phyloP scores from a whole-genome alignment of 495 filamentous ascomycete species.

The Penicillium steckii region DNA sequence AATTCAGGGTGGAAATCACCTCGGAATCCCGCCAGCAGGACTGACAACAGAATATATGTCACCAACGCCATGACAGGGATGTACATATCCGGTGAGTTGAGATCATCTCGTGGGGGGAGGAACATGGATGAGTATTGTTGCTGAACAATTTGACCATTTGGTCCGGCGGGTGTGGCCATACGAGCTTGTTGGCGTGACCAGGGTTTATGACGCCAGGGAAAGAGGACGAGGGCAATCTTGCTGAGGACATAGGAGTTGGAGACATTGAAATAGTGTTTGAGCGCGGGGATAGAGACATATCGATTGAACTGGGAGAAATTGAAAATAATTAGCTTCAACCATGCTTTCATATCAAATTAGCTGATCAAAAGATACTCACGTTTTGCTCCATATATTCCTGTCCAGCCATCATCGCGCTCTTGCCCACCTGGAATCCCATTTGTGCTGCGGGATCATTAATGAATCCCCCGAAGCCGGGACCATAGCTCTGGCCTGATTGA shows the following conservation, averaged over 20 bases:
- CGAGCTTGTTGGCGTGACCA: constrained; percentile 78
- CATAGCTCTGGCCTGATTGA: constrained; percentile 49
- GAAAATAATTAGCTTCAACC: background rate
- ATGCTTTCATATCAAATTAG: too few species aligned
- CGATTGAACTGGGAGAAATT: constrained; percentile 71
- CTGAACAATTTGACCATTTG: constrained; percentile 57
- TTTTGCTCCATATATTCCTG: constrained; percentile 94
- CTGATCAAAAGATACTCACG: constrained; percentile 41
- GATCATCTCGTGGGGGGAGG: constrained; percentile 90
- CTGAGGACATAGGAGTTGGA: constrained; percentile 87
- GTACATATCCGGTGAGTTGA: constrained; percentile 99
- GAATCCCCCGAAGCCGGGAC: constrained; percentile 78
- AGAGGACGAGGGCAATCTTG: constrained; percentile 86
- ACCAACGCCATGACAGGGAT: constrained; percentile 86
- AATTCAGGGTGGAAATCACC: constrained; percentile 93
- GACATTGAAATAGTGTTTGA: constrained; percentile 98
- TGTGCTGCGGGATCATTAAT: constrained; percentile 96
- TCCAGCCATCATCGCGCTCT: constrained; percentile 82
- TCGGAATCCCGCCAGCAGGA: constrained; percentile 84
- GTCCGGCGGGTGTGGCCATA: constrained; percentile 52
- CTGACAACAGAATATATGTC: constrained; percentile 92
- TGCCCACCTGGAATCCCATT: constrained; percentile 92
- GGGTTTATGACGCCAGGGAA: constrained; percentile 94
- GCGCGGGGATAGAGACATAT: constrained; percentile 84
- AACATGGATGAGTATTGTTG: constrained; percentile 75